A percentile compares a stretch with the other conserved stretches of the same genome.
Evolutionary conservation across 192 early-diverging fungal species (phyloP).

Genomic region (Radiomyces spectabilis): DNA sequence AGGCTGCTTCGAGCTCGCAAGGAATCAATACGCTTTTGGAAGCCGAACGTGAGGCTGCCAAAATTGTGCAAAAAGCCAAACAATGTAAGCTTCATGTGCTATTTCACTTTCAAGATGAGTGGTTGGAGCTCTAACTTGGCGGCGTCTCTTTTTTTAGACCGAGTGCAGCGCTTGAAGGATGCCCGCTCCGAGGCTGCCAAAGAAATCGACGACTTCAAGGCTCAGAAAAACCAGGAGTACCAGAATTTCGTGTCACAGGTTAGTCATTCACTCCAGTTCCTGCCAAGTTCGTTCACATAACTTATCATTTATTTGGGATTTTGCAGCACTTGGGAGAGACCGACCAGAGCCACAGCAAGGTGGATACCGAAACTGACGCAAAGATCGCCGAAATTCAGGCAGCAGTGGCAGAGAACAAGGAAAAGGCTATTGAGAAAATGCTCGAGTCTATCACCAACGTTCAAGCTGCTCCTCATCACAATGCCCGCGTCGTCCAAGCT

Average conservation of each 20-base stretch:
- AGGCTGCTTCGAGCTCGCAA: slow-evolving; percentile 61
- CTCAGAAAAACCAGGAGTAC: slow-evolving; percentile 78
- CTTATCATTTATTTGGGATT: slow-evolving; percentile 1
- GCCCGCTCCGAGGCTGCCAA: slow-evolving; percentile 91
- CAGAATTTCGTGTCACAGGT: slow-evolving; percentile 66
- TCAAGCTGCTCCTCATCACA: slow-evolving; percentile 58
- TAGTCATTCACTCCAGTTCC: neutral
- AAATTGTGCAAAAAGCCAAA: slow-evolving; percentile 86
- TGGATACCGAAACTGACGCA: slow-evolving; percentile 62
- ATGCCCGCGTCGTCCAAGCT: too few species aligned
- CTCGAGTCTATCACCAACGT: slow-evolving; percentile 56
- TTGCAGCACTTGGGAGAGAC: slow-evolving; percentile 63
- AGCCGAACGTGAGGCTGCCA: slow-evolving; percentile 93
- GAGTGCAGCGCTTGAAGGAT: slow-evolving; percentile 87
- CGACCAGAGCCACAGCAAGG: slow-evolving; percentile 52
- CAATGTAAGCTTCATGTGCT: slow-evolving; percentile 55
- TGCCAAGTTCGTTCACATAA: neutral
- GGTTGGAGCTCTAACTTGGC: too few species aligned
- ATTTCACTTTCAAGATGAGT: neutral
- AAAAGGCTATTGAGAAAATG: slow-evolving; percentile 59
- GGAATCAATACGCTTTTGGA: slow-evolving; percentile 95
- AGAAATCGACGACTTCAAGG: slow-evolving; percentile 84
- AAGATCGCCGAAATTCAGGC: slow-evolving; percentile 56
- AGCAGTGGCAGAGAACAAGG: slow-evolving; percentile 55
- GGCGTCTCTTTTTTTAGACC: too few species aligned